phyloP scores from a whole-genome alignment of 192 early-diverging fungal species.

The Phlyctochytrium arcticum region DNA sequence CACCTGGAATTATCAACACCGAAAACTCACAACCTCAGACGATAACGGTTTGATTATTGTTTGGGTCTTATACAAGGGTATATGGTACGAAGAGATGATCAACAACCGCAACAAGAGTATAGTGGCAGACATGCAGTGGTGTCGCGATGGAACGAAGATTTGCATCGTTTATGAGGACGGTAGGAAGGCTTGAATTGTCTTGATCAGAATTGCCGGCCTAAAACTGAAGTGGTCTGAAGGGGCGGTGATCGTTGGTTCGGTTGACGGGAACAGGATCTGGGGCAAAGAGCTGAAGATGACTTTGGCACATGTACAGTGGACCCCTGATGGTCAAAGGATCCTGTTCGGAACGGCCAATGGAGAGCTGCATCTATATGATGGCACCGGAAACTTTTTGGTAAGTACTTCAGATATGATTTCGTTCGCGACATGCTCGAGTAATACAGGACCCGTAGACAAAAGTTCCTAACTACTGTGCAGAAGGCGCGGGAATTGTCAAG shows the following conservation, averaged over 20 bases:
- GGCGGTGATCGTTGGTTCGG: constrained; percentile 60
- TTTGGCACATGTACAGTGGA: constrained; percentile 51
- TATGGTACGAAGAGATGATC: constrained; percentile 69
- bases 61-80: constrained; percentile 63
- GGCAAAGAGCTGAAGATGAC: constrained; percentile 52
- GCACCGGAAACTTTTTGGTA: constrained; percentile 47
- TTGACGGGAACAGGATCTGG: constrained; percentile 59
- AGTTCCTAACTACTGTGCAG: constrained; percentile 38
- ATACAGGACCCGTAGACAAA: constrained; percentile 33
- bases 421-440: background rate
- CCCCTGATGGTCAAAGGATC: constrained; percentile 52
- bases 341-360: constrained; percentile 52
- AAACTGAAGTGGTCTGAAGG: constrained; percentile 20
- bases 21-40: constrained; percentile 59
- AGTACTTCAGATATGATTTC: background rate
- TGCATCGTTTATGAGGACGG: constrained; percentile 61
- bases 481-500: constrained; percentile 34
- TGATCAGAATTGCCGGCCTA: too few species aligned
- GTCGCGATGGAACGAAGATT: constrained; percentile 48
- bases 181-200: constrained; percentile 2
- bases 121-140: constrained; percentile 61
- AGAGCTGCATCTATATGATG: constrained; percentile 54
- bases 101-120: constrained; percentile 61
- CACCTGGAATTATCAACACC: constrained; percentile 54
- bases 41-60: constrained; percentile 60